Evolutionary conservation across 106 monocot species (phyloP).

Genomic region (Apostasia shenzhenica): DNA sequence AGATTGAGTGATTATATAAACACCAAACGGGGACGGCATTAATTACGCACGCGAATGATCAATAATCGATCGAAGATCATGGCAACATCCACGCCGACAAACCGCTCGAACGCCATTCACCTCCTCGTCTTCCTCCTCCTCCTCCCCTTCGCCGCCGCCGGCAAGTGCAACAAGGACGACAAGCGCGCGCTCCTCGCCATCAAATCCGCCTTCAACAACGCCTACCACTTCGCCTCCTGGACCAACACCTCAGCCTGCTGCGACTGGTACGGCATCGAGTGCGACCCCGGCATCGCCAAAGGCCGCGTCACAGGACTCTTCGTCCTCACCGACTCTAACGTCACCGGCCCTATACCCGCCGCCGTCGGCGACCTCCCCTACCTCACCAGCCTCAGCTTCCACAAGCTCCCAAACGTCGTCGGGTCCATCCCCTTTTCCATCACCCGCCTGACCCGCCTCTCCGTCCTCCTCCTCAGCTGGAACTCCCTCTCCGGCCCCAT

Average conservation of each 20-base stretch:
- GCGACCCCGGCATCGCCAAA: conserved; percentile 21
- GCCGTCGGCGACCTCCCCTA: conserved; percentile 23
- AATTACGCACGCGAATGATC: too few species aligned
- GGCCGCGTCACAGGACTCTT: conserved; percentile 29
- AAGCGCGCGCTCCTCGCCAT: conserved; percentile 31
- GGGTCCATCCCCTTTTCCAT: conserved; percentile 33
- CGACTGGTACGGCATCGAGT: conserved; percentile 39
- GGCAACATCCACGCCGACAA: too few species aligned
- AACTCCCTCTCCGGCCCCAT: conserved; percentile 42
- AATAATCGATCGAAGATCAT: too few species aligned
- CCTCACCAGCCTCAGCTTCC: conserved; percentile 16
- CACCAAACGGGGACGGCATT: too few species aligned
- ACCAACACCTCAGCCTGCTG: conserved; percentile 30
- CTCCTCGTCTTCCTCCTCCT: conserved; percentile 2
- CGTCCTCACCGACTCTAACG: conserved; percentile 24
- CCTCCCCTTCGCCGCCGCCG: conserved; percentile 10
- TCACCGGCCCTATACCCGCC: conserved; percentile 41
- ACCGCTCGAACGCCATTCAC: background rate
- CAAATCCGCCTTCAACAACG: conserved; percentile 29
- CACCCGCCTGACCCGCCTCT: conserved; percentile 15
- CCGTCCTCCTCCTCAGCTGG: conserved; percentile 26
- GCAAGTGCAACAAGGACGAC: conserved; percentile 33
- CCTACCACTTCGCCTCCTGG: conserved; percentile 29
- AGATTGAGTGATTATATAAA: too few species aligned
- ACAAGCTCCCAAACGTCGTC: conserved; percentile 17